Conservation (phyloP, 2,329 filamentous ascomycete species). For the Dothistroma pini region DNA sequence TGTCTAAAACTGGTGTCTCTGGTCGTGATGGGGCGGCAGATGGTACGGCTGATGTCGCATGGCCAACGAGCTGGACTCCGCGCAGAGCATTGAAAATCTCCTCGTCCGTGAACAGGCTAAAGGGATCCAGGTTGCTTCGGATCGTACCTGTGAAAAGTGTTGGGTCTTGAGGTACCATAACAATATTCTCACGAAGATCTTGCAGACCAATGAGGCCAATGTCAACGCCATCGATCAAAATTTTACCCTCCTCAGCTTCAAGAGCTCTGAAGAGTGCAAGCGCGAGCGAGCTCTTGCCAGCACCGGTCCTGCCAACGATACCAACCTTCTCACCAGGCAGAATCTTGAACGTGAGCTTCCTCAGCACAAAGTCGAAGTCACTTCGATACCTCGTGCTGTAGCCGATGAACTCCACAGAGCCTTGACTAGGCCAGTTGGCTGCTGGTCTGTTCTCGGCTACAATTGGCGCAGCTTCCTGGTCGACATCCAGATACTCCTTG, state of each 20-base stretch:
- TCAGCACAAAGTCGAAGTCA: slow-evolving; percentile 83
- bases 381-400: slow-evolving; percentile 87
- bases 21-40: slow-evolving; percentile 41
- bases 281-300: slow-evolving; percentile 92
- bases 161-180: slow-evolving; percentile 96
- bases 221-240: slow-evolving; percentile 87
- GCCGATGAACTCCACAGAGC: slow-evolving; percentile 79
- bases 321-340: slow-evolving; percentile 86
- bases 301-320: slow-evolving; percentile 91
- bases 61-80: slow-evolving; percentile 79
- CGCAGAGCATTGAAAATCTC: slow-evolving; percentile 83
- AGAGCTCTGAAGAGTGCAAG: slow-evolving; percentile 89
- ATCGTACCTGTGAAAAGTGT: slow-evolving; percentile 93
- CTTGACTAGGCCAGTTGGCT: slow-evolving; percentile 77
- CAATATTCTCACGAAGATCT: slow-evolving; percentile 88
- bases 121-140: slow-evolving; percentile 88
- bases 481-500: slow-evolving; percentile 94
- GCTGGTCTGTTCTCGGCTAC: slow-evolving; percentile 75
- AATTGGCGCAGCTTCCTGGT: slow-evolving; percentile 80
- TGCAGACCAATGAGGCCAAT: slow-evolving; percentile 87
- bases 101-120: slow-evolving; percentile 81
- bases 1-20: slow-evolving; percentile 31
- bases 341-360: slow-evolving; percentile 81
- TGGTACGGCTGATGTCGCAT: slow-evolving; percentile 39
- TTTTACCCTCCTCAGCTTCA: slow-evolving; percentile 85